Base-by-base conservation (phyloP, 352 stramenopile species). In the Phytophthora crassamura region DNA sequence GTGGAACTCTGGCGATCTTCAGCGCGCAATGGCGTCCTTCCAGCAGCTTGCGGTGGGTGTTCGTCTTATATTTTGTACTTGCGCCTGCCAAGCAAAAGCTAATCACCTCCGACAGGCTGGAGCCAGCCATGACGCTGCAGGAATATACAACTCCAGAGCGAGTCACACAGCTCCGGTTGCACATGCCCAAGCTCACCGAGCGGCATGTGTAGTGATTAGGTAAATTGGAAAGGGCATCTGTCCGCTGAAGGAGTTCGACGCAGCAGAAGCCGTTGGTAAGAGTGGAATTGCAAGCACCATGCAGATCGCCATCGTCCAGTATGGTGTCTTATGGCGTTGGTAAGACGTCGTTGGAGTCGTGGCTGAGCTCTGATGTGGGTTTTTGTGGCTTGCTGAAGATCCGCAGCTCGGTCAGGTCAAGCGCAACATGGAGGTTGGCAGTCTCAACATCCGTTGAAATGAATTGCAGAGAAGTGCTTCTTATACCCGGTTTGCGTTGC, bases 21-120 rank as follows among this genome's bases (percentile, higher is more conserved):
- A 95, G 68, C 86, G 88, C 16, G 91, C 90, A 5, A 96, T 97
- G 82, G 80, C 86, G 25, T 86, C 83, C 49, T 84, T 94, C 38
- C 82, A 95, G 43, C 74, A 80, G 25, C 65, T 91, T 18, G 49
- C 81, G 35, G 84, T 92, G 53, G 32, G 67, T 46, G n/a, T 25
- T 30, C 2, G 8, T 22, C 16, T 53, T 18, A 12, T 51, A 34
- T 9, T 8, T 39, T 43, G 40, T 39, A 18, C 18, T 32, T 25
- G 22, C 30, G 14, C 59, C 30, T 59, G 49, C 22, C n/a, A n/a
- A n/a, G 15, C 43, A 33, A 4, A 35, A 22, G 14, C n/a, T n/a
- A n/a, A n/a, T n/a, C n/a, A n/a, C n/a, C 28, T 53, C 28, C 16
- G 30, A 61, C 15, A 14, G 47, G 10, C 41, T 60, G 20, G 28